These are phyloP conservation scores for Zymoseptoria crescenta DNA, from an alignment of 2,329 filamentous ascomycete species.

Conservation along the genomic window DNA sequence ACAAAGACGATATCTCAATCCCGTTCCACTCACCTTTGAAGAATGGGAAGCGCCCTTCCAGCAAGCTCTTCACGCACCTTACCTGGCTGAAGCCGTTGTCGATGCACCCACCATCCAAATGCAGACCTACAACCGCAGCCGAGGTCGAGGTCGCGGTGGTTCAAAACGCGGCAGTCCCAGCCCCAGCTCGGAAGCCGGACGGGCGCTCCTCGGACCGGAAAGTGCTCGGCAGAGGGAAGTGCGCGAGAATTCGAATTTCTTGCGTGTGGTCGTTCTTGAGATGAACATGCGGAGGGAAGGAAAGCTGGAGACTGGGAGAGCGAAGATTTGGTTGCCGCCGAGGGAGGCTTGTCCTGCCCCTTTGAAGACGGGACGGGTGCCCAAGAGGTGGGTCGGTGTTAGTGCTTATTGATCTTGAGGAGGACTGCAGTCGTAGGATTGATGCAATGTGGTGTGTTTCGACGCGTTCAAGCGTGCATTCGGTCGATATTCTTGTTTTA, in stretches of 20 bases:
- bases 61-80: constrained; percentile 29
- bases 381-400: constrained; percentile 25
- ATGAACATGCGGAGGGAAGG: constrained; percentile 60
- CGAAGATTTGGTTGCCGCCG: constrained; percentile 54
- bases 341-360: constrained; percentile 32
- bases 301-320: constrained; percentile 52
- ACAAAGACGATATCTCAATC: constrained; percentile 54
- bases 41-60: constrained; percentile 32
- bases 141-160: constrained; percentile 24
- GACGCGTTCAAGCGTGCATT: constrained; percentile 1
- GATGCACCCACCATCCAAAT: constrained; percentile 53
- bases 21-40: constrained; percentile 36
- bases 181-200: constrained; percentile 37
- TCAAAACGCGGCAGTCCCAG: constrained; percentile 32
- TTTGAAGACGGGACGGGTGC: constrained; percentile 13
- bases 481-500: not conserved
- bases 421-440: not conserved
- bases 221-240: constrained; percentile 51
- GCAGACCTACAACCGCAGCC: constrained; percentile 47
- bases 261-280: constrained; percentile 57
- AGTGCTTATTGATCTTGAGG: constrained; percentile 18
- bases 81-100: constrained; percentile 24
- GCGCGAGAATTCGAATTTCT: constrained; percentile 56
- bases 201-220: constrained; percentile 29
- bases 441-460: not conserved